These are phyloP conservation scores for Neonectria faginata DNA, from an alignment of 2,329 filamentous ascomycete species.

Conservation along the genomic window DNA sequence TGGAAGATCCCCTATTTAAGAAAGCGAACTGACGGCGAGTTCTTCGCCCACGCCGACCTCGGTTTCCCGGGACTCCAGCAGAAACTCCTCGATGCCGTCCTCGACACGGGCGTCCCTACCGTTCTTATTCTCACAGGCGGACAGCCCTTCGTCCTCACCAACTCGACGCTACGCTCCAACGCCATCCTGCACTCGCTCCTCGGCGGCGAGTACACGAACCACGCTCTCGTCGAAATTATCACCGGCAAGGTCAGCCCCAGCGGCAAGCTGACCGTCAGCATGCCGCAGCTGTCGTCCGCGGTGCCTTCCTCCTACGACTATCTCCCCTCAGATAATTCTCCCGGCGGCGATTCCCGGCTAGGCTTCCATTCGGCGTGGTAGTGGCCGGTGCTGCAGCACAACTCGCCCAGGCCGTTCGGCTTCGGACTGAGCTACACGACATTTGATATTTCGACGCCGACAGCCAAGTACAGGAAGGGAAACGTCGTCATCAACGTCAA, in stretches of 20 bases:
- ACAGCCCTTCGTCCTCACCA: conserved; percentile 47
- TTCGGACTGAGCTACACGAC: conserved; percentile 74
- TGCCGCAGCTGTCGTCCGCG: conserved; percentile 59
- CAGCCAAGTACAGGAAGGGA: conserved; percentile 48
- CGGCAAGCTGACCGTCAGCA: conserved; percentile 56
- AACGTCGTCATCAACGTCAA: conserved; percentile 60
- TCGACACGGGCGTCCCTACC: conserved; percentile 47
- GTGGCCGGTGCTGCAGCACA: conserved; percentile 42
- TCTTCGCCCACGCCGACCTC: conserved; percentile 48
- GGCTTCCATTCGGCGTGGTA: conserved; percentile 62
- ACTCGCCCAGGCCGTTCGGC: conserved; percentile 58
- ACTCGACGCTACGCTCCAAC: conserved; percentile 54
- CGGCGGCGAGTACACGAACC: conserved; percentile 73
- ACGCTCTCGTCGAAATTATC: conserved; percentile 70
- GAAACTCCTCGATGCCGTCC: conserved; percentile 49
- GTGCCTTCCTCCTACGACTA: conserved; percentile 75
- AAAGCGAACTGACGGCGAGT: conserved; percentile 52
- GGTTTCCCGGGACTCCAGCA: conserved; percentile 50
- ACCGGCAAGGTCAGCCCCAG: conserved; percentile 71
- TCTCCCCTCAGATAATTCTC: conserved; percentile 70
- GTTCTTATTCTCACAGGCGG: conserved; percentile 47
- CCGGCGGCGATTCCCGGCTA: conserved; percentile 67
- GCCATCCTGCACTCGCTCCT: conserved; percentile 72
- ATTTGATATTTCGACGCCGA: conserved; percentile 63
- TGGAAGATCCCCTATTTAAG: conserved; percentile 40